Evolutionary conservation across 2,329 filamentous ascomycete species (phyloP).

Genomic region (Colletotrichum godetiae): DNA sequence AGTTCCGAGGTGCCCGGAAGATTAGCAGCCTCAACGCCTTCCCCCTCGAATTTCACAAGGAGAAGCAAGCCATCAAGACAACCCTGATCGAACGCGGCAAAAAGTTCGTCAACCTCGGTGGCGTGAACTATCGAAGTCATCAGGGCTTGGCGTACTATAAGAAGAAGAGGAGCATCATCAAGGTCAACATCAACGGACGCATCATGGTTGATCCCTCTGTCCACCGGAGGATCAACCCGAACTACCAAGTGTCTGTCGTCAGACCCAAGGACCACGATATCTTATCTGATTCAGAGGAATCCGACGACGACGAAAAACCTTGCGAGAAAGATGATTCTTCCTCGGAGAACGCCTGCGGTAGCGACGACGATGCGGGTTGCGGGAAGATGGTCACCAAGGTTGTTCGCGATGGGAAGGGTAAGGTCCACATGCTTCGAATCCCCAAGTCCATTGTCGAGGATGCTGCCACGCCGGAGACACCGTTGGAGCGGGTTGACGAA

Average conservation of each 20-base stretch:
- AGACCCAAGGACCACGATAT: slow-evolving; percentile 77
- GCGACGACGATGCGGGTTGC: slow-evolving; percentile 53
- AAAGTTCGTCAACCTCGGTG: slow-evolving; percentile 83
- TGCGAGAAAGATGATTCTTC: slow-evolving; percentile 50
- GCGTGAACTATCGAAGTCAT: slow-evolving; percentile 85
- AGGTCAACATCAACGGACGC: slow-evolving; percentile 87
- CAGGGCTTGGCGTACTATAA: slow-evolving; percentile 89
- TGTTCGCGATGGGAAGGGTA: slow-evolving; percentile 56
- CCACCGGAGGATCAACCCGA: slow-evolving; percentile 86
- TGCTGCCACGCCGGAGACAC: slow-evolving; percentile 55
- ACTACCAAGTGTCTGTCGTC: slow-evolving; percentile 82
- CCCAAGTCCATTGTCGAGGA: slow-evolving; percentile 49
- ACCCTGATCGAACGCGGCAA: slow-evolving; percentile 83
- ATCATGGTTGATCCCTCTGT: slow-evolving; percentile 89
- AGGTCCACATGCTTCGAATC: slow-evolving; percentile 43
- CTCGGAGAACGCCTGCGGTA: slow-evolving; percentile 50
- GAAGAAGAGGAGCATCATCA: slow-evolving; percentile 78
- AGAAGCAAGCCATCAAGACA: slow-evolving; percentile 71
- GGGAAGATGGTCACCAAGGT: slow-evolving; percentile 62
- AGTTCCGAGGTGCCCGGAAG: slow-evolving; percentile 84
- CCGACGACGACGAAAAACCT: slow-evolving; percentile 56
- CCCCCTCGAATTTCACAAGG: slow-evolving; percentile 83
- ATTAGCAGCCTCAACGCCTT: slow-evolving; percentile 84
- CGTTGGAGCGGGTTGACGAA: slow-evolving; percentile 55
- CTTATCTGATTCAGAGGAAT: slow-evolving; percentile 60